Evolutionary conservation across 441 rosid genomes (phyloP).

Genomic region (Adansonia rubrostipa): DNA sequence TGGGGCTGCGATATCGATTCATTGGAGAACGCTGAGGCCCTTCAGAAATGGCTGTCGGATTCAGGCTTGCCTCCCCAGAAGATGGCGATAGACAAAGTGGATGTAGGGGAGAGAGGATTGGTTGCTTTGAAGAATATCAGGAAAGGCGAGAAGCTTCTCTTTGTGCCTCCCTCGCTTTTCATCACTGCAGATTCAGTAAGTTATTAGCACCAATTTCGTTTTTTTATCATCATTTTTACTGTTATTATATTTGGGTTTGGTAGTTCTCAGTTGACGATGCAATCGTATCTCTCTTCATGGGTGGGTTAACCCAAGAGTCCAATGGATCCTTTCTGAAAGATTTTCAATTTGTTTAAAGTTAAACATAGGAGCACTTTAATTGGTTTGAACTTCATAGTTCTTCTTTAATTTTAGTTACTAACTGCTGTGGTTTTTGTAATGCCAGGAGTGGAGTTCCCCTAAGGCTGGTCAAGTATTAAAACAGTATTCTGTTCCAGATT

Average conservation of each 20-base stretch:
- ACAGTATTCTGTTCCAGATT: slow-evolving; percentile 86
- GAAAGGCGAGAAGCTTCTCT: slow-evolving; percentile 90
- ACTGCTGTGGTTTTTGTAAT: slow-evolving; percentile 16
- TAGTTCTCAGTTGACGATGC: neutral
- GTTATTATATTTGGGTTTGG: slow-evolving; percentile 3
- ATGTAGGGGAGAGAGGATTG: slow-evolving; percentile 86
- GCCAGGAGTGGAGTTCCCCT: slow-evolving; percentile 70
- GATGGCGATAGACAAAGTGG: slow-evolving; percentile 76
- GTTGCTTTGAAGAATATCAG: slow-evolving; percentile 86
- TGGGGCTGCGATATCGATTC: slow-evolving; percentile 97
- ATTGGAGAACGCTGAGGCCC: slow-evolving; percentile 73
- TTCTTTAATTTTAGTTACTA: neutral
- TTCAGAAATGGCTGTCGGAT: slow-evolving; percentile 80
- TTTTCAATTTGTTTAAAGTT: neutral
- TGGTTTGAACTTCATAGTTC: neutral
- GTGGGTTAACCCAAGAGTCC: neutral
- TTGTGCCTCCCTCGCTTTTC: slow-evolving; percentile 90
- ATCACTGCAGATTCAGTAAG: slow-evolving; percentile 86
- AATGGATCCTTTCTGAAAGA: neutral
- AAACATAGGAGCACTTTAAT: neutral
- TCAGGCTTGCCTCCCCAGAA: slow-evolving; percentile 89
- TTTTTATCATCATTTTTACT: neutral
- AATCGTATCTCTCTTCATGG: neutral
- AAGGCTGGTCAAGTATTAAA: slow-evolving; percentile 80
- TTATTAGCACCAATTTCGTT: neutral